Evolutionary conservation across 306 rosid genomes (phyloP).

Genomic region (Cucumis melo): DNA sequence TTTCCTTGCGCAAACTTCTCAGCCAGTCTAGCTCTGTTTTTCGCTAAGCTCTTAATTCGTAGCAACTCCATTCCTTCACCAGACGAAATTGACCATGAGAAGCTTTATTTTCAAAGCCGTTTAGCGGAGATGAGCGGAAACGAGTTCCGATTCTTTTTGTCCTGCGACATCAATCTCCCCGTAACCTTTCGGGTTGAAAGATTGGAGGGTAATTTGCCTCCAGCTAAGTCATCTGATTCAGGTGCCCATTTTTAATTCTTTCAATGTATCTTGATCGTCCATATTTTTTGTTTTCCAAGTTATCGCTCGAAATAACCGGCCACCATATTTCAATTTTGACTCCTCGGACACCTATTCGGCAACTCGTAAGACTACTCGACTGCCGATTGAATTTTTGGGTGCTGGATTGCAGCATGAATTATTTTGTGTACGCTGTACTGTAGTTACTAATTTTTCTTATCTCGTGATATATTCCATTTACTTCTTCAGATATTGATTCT

Average conservation of each 20-base stretch:
- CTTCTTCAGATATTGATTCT: conserved; percentile 35
- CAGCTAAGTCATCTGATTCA: conserved; percentile 28
- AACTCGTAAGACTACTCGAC: neutral
- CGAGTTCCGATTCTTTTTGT: conserved; percentile 94
- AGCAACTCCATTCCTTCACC: neutral
- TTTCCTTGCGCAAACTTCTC: neutral
- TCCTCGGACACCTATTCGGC: neutral
- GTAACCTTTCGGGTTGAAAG: conserved; percentile 68
- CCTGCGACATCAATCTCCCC: conserved; percentile 91
- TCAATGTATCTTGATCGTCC: neutral
- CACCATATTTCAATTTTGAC: neutral
- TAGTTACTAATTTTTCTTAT: neutral
- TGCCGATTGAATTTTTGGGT: neutral
- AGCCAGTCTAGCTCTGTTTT: neutral
- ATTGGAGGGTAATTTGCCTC: conserved; percentile 63
- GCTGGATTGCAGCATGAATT: neutral
- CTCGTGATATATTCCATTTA: neutral
- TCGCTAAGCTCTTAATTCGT: neutral
- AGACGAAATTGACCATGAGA: neutral
- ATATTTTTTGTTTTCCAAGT: neutral
- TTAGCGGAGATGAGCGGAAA: conserved; percentile 42
- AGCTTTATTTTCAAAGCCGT: neutral
- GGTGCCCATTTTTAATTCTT: conserved; percentile 19
- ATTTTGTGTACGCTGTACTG: neutral
- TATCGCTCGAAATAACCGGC: neutral